Percentiles rank a stretch among this genome's conserved stretches.
Evolutionary conservation across 768 basidiomycete species (phyloP).

Genomic region (Pleurotus salmoneostramineus): DNA sequence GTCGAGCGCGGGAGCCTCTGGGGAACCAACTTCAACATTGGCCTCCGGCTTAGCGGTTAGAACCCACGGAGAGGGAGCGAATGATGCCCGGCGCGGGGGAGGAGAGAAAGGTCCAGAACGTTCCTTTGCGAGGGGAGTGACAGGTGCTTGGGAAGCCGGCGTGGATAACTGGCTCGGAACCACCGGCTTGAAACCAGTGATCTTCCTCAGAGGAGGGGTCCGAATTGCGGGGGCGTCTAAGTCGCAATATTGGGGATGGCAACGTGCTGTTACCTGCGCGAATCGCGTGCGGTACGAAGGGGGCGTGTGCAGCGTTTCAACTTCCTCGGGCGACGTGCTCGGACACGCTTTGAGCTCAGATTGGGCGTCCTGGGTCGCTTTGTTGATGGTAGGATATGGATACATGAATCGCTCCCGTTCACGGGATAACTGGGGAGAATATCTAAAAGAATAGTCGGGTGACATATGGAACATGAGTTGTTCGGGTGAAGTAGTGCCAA

Average conservation of each 20-base stretch:
- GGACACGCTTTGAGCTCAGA: conserved; percentile 11
- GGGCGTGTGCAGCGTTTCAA: neutral
- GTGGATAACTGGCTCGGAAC: conserved; percentile 10
- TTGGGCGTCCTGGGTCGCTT: conserved; percentile 6
- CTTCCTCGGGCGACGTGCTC: conserved; percentile 5
- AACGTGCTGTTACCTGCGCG: neutral
- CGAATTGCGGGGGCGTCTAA: conserved; percentile 12
- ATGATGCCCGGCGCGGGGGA: conserved; percentile 29
- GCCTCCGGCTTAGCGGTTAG: conserved; percentile 26
- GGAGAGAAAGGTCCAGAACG: conserved; percentile 24
- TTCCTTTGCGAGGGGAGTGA: neutral
- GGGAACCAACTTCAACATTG: conserved; percentile 27
- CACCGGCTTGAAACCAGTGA: conserved; percentile 17
- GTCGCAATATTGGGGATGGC: neutral
- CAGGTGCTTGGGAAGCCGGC: conserved; percentile 2
- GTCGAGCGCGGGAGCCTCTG: conserved; percentile 28
- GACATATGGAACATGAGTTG: conserved; percentile 9
- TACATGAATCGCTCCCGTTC: conserved; percentile 36
- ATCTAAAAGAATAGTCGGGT: conserved; percentile 11
- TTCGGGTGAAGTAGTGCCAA: conserved; percentile 51
- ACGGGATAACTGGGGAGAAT: conserved; percentile 15
- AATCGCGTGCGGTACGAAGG: neutral
- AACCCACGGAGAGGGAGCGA: conserved; percentile 33
- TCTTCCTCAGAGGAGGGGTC: conserved; percentile 14
- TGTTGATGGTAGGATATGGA: conserved; percentile 27